phyloP scores from a whole-genome alignment of 331 rosid species.

The Acacia concinna region DNA sequence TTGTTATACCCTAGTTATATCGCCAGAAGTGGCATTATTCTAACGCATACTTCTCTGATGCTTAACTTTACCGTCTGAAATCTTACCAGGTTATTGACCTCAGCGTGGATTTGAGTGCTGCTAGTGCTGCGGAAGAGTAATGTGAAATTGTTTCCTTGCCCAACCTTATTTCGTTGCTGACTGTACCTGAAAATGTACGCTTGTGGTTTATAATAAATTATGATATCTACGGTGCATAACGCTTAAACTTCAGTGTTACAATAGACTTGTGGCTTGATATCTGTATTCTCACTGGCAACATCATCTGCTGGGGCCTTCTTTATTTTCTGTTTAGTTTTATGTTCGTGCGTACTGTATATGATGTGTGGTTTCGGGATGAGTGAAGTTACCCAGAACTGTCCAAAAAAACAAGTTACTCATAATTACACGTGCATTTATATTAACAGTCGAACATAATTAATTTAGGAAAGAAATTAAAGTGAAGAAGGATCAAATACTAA shows the following conservation, averaged over 20 bases:
- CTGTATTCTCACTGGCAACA: constrained; percentile 4
- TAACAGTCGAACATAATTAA: too few species aligned
- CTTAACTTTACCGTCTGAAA: constrained; percentile 12
- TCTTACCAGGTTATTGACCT: constrained; percentile 77
- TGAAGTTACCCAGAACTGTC: background rate
- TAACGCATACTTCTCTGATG: background rate
- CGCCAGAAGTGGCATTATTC: background rate
- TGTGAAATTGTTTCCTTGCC: background rate
- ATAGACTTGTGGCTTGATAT: constrained; percentile 22
- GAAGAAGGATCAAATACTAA: too few species aligned
- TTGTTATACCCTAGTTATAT: background rate
- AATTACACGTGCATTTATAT: background rate
- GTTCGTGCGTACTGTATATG: background rate
- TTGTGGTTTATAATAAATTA: constrained; percentile 38
- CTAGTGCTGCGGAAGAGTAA: constrained; percentile 98
- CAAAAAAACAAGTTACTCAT: too few species aligned
- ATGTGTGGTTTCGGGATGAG: background rate
- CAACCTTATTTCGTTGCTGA: constrained; percentile 26
- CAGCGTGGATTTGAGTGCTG: constrained; percentile 93
- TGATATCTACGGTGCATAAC: constrained; percentile 9
- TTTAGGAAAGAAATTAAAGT: too few species aligned
- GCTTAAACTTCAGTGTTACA: constrained; percentile 13
- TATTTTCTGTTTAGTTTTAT: background rate
- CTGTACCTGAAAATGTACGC: constrained; percentile 26
- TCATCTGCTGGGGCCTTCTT: background rate